Base-by-base conservation (phyloP, 805 yeast genomes). In the Kuraishia piskuri region DNA sequence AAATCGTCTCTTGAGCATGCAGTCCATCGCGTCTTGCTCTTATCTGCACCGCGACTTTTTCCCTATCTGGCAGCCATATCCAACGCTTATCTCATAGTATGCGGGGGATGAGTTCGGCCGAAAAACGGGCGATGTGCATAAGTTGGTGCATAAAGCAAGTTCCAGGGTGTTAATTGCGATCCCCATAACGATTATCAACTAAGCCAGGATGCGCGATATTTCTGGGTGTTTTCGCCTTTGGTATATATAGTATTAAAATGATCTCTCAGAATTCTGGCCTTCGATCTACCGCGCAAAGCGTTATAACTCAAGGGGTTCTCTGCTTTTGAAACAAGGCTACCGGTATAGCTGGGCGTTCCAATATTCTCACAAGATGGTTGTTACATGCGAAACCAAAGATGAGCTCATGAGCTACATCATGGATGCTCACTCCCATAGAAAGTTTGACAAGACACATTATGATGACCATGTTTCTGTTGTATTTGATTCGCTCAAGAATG, bases 401-500 rank as follows among this genome's bases (percentile, higher is more conserved):
- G 69, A 65, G 26, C 60, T 71, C 44, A 23, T 70, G 19, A 57
- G 63, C 14, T 62, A 64, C 50, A 69, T 73, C 53, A 56, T 63
- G 52, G 61, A 63, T 1, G 78, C 78, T 1, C 71, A 71, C 62
- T 53, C 58, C 45, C 73, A 73, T 63, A 68, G 69, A 54, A 52
- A 58, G 20, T 57, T 77, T 21, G 61, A 68, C 2, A 70, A 66
- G 22, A 54, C 63, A 2, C 52, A 64, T 5, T 77, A 76, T 57
- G 59, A 63, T 24, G 53, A 60, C 4, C 65, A 67, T 55, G 62
- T 74, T 40, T 61, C 62, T 48, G 67, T 71, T 21, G 68, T 68
- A 48, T 66, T 57, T 54, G 58, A 63, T 20, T 55, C 53, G 24
- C 54, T 56, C 49, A 59, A 54, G 10, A 51, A 53, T n/a, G 56